Conservation (phyloP, 257 asterid genomes). For the Primulina huaijiensis region DNA sequence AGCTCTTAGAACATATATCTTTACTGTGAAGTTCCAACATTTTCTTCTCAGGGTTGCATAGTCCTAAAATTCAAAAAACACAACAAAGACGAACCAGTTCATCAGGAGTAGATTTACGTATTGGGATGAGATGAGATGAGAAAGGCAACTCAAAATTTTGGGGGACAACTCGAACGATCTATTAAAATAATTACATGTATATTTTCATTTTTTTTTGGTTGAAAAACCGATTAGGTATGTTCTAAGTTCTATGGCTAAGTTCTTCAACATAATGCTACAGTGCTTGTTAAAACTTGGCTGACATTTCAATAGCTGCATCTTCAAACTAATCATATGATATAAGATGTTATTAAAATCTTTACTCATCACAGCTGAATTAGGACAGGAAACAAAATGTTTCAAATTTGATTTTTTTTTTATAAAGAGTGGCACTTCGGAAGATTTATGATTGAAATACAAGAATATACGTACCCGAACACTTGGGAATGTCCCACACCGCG, state of each 20-base stretch:
- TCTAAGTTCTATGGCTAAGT: neutral
- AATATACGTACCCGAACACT: conserved; percentile 74
- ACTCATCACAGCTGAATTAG: conserved; percentile 3
- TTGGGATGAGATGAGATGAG: neutral
- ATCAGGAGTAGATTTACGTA: neutral
- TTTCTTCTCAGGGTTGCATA: conserved; percentile 86
- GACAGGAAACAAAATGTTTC: neutral
- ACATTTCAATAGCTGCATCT: neutral
- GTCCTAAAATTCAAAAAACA: conserved; percentile 45
- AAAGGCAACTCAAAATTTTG: neutral
- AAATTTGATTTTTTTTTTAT: too few species aligned
- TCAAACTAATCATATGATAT: neutral
- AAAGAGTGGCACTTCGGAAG: too few species aligned
- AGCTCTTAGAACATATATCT: conserved; percentile 60
- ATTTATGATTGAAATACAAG: conserved; percentile 5
- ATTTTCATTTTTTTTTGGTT: neutral
- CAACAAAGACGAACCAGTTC: conserved; percentile 1
- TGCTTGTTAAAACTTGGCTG: neutral
- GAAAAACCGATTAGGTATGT: neutral
- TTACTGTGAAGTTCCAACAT: conserved; percentile 79
- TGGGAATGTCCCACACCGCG: conserved; percentile 99
- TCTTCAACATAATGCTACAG: neutral
- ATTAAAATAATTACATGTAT: too few species aligned
- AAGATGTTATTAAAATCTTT: neutral
- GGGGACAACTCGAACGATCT: neutral